phyloP scores from a whole-genome alignment of 345 rosid genomes.

The Abelmoschus esculentus region DNA sequence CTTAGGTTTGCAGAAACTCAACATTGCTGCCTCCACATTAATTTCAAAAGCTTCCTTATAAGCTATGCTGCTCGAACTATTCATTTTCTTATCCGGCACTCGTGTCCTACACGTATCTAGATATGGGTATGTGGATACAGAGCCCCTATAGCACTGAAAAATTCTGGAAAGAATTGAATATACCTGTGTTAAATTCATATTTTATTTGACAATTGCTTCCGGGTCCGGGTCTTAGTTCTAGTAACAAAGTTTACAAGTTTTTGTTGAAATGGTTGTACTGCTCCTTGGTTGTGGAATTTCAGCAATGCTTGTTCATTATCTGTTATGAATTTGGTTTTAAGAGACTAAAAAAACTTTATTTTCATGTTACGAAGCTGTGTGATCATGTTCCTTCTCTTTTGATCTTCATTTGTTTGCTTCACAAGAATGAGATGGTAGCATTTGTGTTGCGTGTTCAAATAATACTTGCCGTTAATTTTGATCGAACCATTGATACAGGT shows the following conservation, averaged over 20 bases:
- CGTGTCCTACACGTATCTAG: neutral
- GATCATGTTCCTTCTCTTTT: neutral
- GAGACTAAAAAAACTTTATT: neutral
- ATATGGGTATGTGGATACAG: too few relatives aligned
- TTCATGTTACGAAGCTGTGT: neutral
- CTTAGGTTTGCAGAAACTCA: neutral
- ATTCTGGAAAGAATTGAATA: too few relatives aligned
- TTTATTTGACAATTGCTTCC: too few relatives aligned
- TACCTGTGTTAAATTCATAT: too few relatives aligned
- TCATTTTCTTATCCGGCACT: neutral
- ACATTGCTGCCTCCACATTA: neutral
- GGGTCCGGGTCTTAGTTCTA: too few relatives aligned
- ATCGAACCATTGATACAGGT: constrained; percentile 35
- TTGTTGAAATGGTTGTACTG: too few relatives aligned
- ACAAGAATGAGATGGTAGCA: neutral
- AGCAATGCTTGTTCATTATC: too few relatives aligned
- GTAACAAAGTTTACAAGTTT: too few relatives aligned
- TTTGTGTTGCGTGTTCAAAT: too few relatives aligned
- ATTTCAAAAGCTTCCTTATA: neutral
- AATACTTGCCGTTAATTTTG: neutral
- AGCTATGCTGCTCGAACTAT: neutral
- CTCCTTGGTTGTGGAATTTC: too few relatives aligned
- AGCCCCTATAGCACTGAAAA: too few relatives aligned
- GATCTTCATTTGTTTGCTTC: neutral
- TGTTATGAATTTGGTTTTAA: neutral